phyloP scores from a whole-genome alignment of 148 eudicot genomes.

The Cornus florida region DNA sequence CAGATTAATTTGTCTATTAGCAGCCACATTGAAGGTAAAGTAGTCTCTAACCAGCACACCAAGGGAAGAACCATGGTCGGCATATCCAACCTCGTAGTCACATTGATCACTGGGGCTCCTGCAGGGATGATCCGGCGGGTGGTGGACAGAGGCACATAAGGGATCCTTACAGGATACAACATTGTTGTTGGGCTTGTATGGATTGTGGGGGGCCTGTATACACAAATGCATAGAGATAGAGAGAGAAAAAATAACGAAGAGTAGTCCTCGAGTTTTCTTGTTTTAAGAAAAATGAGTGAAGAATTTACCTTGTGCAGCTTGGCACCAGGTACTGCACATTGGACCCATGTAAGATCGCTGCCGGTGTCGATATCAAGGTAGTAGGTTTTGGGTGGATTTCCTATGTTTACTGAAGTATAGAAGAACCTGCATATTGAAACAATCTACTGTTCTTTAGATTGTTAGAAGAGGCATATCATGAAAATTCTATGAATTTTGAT shows the following conservation, averaged over 20 bases:
- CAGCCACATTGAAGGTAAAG: constrained; percentile 17
- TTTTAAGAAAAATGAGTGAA: not conserved
- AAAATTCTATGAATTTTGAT: not conserved
- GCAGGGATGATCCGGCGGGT: constrained; percentile 14
- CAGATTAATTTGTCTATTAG: constrained; percentile 2
- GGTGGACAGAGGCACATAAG: constrained; percentile 17
- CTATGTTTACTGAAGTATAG: constrained; percentile 1
- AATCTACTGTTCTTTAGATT: no score
- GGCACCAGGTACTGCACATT: constrained; percentile 10
- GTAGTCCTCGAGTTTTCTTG: not conserved
- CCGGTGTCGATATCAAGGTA: constrained; percentile 9
- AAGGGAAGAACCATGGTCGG: constrained; percentile 23
- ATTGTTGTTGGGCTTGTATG: constrained; percentile 23
- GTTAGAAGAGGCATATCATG: not conserved
- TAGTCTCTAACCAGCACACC: constrained; percentile 27
- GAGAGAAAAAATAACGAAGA: not conserved
- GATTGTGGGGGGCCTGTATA: constrained; percentile 20
- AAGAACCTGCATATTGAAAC: constrained; percentile 6
- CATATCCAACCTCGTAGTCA: constrained; percentile 24
- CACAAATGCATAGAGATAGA: not conserved
- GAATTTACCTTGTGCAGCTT: constrained; percentile 14
- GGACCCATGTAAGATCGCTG: constrained; percentile 21
- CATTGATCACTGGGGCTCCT: constrained; percentile 24
- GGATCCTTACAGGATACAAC: constrained; percentile 23
- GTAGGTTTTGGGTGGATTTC: not conserved